Evolutionary conservation across 805 yeast genomes (phyloP), one percentile per base, ranked within the genome.

Genomic region (Diddensiella santjacobensis): DNA sequence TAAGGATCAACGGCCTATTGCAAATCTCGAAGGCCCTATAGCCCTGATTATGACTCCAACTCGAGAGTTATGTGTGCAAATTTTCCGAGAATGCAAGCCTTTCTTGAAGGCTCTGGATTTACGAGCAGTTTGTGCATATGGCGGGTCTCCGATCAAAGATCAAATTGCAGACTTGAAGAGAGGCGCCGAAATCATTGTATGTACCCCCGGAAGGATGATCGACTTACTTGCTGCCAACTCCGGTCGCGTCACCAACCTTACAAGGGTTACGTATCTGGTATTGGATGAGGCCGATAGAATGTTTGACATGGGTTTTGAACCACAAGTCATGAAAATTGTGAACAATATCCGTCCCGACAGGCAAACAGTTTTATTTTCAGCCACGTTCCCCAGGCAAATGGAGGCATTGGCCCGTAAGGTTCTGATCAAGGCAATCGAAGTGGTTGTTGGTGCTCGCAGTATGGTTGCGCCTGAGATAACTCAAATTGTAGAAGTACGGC

Each of bases 251-350:
- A 73, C 85, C 2, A 82, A 80, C 52, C 70, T 93, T 4, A 68
- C 71, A 23, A 69, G 90, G 38, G 80, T 85, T 3, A 82, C 96
- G 0, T 88, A 83, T 64, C 73, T 88, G n/a, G 95, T 90, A 0
- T 69, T 93, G 50, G 99, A 93, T 63, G 99, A 93, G 62, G 97
- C 98, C 1, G 99, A 93, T 66, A 70, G 99, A 54, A 82, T 93
- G 85, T 91, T 91, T 69, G 99, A 93, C 64, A 71, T 93, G 77
- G 99, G 99, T 1, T 93, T 93, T 67, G 98, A 88, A 58, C 98
- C 99, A 0, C 99, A 93, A 62, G 88, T 93, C 3, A 80, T 78
- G 56, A 87, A 87, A 58, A 83, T 93, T 19, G 72, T 89, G 61
- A 72, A 77, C 13, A 84, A 84, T 31, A 74, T 87, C 2, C 72